A percentile compares a stretch with the other conserved stretches of the same genome.
Conservation (phyloP, 805 yeast genomes). For the Candida insectalens region DNA sequence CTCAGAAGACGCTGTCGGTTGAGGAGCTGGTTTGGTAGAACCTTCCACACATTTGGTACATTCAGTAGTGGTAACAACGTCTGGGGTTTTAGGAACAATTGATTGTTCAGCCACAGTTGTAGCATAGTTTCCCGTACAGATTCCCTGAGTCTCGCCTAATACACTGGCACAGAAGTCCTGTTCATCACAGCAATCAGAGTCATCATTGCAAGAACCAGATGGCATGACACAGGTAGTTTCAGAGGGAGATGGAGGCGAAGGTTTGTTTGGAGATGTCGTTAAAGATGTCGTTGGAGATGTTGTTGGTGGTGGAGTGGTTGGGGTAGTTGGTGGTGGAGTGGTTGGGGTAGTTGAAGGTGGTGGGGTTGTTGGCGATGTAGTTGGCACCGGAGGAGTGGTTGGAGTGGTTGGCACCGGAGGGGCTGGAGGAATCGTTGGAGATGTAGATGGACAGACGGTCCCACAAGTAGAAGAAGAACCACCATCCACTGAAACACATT, state of each 20-base stretch:
- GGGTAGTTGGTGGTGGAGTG: background rate
- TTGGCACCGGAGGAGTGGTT: background rate
- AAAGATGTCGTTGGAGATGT: background rate
- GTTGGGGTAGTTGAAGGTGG: background rate
- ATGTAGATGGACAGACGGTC: too few species aligned
- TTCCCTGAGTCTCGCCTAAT: too few species aligned
- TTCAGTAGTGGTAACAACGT: too few species aligned
- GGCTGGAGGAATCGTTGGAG: background rate
- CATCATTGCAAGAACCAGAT: background rate
- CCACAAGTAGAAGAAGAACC: too few species aligned
- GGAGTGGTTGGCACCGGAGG: slow-evolving; percentile 5
- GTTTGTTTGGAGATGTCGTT: background rate
- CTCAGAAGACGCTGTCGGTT: too few species aligned
- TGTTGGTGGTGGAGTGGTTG: background rate
- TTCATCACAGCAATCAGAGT: background rate
- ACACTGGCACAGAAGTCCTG: too few species aligned
- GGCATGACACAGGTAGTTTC: background rate
- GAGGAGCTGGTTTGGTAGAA: too few species aligned
- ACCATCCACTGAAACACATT: too few species aligned
- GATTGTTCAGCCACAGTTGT: too few species aligned
- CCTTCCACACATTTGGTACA: too few species aligned
- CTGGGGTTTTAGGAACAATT: too few species aligned
- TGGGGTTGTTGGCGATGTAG: background rate
- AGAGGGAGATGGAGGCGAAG: background rate
- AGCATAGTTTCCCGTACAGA: too few species aligned